A percentile compares a stretch with the other conserved stretches of the same genome.
These are phyloP conservation scores for Asparagopsis taxiformis DNA, from an alignment of 31 red algal genomes.

Conservation along the genomic window DNA sequence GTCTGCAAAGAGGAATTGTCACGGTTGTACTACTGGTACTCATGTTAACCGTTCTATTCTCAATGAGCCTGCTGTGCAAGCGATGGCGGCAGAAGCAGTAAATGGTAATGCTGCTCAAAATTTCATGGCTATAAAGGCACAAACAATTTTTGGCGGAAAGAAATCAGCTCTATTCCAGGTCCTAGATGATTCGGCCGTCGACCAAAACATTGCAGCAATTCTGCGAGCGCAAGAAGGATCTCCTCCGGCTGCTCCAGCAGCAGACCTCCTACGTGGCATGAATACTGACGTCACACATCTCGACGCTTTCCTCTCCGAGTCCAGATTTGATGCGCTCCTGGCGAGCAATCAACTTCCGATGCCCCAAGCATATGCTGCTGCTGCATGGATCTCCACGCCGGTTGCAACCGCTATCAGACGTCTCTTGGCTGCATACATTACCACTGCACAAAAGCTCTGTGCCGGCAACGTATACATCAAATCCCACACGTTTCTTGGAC, in stretches of 20 bases:
- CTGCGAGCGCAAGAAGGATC: neutral
- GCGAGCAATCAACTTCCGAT: neutral
- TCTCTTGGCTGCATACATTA: neutral
- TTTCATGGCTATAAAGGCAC: too few relatives aligned
- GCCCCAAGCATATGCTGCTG: neutral
- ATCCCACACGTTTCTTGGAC: neutral
- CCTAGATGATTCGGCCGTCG: neutral
- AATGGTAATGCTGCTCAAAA: too few relatives aligned
- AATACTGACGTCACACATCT: neutral
- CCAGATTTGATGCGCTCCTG: neutral
- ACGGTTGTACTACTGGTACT: too few relatives aligned
- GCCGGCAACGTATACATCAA: neutral
- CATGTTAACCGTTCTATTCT: too few relatives aligned
- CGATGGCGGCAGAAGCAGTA: too few relatives aligned
- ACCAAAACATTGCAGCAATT: neutral
- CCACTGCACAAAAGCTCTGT: neutral
- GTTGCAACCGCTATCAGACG: neutral
- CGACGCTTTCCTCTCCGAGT: neutral
- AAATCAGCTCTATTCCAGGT: neutral
- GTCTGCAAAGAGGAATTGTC: too few relatives aligned
- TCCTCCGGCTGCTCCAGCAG: too few relatives aligned
- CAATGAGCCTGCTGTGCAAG: too few relatives aligned
- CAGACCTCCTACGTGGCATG: too few relatives aligned
- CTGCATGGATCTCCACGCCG: too few relatives aligned
- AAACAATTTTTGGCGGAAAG: neutral